Evolutionary conservation across 257 asterid genomes (phyloP).

Genomic region (Solanum pimpinellifolium): DNA sequence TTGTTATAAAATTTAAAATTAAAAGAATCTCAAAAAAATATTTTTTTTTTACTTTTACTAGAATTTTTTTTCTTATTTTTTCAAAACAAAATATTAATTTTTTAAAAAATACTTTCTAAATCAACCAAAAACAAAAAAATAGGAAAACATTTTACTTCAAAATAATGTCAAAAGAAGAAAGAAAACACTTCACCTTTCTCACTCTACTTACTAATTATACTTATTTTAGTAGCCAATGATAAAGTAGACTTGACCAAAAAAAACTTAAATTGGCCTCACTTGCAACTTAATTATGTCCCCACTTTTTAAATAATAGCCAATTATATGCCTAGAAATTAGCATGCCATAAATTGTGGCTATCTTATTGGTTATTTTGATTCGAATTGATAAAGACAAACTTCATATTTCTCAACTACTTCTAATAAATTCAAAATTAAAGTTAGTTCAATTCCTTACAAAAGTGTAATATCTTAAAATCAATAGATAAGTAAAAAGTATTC

Average conservation of each 20-base stretch:
- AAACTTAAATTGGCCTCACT: neutral
- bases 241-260: neutral
- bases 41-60: too few relatives aligned
- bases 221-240: neutral
- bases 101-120: too few relatives aligned
- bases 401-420: neutral
- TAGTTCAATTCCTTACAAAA: neutral
- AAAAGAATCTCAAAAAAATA: too few relatives aligned
- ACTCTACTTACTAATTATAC: neutral
- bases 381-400: neutral
- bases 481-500: too few relatives aligned
- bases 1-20: too few relatives aligned
- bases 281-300: neutral
- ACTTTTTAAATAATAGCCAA: neutral
- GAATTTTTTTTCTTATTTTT: too few relatives aligned
- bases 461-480: too few relatives aligned
- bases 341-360: neutral
- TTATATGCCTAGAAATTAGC: neutral
- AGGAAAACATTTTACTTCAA: neutral
- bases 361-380: neutral
- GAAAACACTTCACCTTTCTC: neutral
- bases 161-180: neutral
- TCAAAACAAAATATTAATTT: rapidly evolving
- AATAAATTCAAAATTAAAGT: neutral
- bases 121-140: neutral